Evolutionary conservation across 495 filamentous ascomycete genomes (phyloP), one percentile per base, ranked within the genome.

Genomic region (Neurospora tetrasperma): DNA sequence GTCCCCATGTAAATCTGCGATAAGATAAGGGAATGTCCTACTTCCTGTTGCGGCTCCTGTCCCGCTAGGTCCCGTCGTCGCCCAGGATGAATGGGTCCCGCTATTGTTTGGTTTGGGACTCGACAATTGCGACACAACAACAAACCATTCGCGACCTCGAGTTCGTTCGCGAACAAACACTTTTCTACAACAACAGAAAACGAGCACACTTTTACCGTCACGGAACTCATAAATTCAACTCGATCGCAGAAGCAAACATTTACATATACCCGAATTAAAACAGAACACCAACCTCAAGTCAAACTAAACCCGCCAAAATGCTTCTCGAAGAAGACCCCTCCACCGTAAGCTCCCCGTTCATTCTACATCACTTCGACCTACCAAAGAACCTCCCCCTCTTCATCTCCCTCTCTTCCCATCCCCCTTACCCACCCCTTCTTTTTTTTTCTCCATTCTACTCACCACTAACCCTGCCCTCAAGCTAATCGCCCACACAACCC

Each of bases 281-380:
- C n/a, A 54, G 9, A 70, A 44, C 14, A 12, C 27, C 44, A 10
- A n/a, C 14, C 4, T 66, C 42, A 16, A 35, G 40, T 11, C 54
- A 62, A 10, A 12, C 69, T 23, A 31, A 54, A 79, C 62, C 75
- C 70, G 71, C 72, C 87, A 92, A 79, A 75, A 98, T 98, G 96
- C 86, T 99, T 79, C 93, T 99, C 84, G 96, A 98, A 85, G 96
- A 98, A 84, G 92, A 93, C 80, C 96, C 96, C 73, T 92, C 90
- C 54, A 90, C 90, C 35, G 93, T 95, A 89, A 27, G 86, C 44
- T 20, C 11, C 73, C 41, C 18, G 7, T 20, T 27, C 39, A 40
- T 40, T 40, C 9, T 40, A 40, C 39, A 9, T 40, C 39, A 11
- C 39, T 40, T 0, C 39, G 3, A 40, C 39, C 39, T 11, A 3